phyloP scores from a whole-genome alignment of 768 basidiomycete genomes.

The Daedaleopsis nitida region DNA sequence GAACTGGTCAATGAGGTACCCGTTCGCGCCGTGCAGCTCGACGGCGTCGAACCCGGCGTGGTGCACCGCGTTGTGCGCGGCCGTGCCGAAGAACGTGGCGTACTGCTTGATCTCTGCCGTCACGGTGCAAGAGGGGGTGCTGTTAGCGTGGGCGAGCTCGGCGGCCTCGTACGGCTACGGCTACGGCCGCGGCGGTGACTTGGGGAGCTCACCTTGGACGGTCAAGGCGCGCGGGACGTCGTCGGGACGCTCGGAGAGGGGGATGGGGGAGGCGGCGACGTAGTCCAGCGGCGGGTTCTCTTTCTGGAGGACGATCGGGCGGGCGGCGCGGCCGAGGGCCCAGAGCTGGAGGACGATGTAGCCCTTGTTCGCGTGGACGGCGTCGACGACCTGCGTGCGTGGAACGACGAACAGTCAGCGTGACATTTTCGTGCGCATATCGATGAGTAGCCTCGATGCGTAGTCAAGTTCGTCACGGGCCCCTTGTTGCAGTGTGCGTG shows the following conservation, averaged over 20 bases:
- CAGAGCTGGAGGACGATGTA: conserved; percentile 58
- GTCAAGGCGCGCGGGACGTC: conserved; percentile 29
- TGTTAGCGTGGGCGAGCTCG: neutral
- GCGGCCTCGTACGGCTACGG: no score
- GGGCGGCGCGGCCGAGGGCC: conserved; percentile 51
- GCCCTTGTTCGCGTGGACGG: conserved; percentile 53
- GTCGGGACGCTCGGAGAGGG: conserved; percentile 9
- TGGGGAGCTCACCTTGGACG: conserved; percentile 14
- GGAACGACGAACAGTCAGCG: neutral
- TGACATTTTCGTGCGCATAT: neutral
- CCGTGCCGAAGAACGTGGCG: conserved; percentile 31
- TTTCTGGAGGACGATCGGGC: conserved; percentile 35
- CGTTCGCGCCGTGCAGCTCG: conserved; percentile 31
- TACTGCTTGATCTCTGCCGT: conserved; percentile 39
- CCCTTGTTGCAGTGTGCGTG: no score
- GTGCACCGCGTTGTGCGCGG: conserved; percentile 32
- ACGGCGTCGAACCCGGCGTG: conserved; percentile 32
- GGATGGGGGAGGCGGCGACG: conserved; percentile 27
- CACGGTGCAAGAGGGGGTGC: no score
- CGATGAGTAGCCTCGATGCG: no score
- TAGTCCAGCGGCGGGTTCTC: conserved; percentile 31
- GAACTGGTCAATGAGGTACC: conserved; percentile 44
- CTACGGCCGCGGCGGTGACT: no score
- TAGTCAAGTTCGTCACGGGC: no score
- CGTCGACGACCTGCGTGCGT: conserved; percentile 46